phyloP scores from a whole-genome alignment of 805 yeast species.

The Cyberlindnera veronae region DNA sequence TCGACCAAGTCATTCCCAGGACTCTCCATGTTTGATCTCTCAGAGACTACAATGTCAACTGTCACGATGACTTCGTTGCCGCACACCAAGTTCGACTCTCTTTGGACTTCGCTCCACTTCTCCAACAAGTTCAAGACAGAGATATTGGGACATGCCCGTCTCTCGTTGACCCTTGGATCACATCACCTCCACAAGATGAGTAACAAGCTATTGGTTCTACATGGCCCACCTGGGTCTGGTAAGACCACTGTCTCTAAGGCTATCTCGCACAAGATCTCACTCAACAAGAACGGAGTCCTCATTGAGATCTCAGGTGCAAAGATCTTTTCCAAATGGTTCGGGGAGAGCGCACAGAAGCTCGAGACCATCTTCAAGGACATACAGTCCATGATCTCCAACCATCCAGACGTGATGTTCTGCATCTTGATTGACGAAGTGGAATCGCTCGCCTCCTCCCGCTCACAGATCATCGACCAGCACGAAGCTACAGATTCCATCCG shows the following conservation, averaged over 20 bases:
- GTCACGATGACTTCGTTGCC: constrained; percentile 29
- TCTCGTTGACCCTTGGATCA: neutral
- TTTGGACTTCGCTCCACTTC: constrained; percentile 36
- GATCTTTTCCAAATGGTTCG: constrained; percentile 44
- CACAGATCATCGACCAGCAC: constrained; percentile 31
- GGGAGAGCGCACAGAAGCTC: constrained; percentile 43
- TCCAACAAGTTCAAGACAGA: constrained; percentile 30
- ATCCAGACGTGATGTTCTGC: constrained; percentile 28
- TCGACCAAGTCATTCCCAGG: constrained; percentile 6
- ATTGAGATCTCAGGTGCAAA: constrained; percentile 42
- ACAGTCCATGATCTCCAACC: constrained; percentile 22
- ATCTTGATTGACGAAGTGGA: constrained; percentile 46
- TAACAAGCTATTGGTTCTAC: constrained; percentile 28
- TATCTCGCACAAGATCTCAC: constrained; percentile 38
- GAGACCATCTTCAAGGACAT: constrained; percentile 35
- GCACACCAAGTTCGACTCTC: constrained; percentile 27
- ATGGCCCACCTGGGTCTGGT: constrained; percentile 48
- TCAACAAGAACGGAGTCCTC: constrained; percentile 29
- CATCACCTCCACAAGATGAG: constrained; percentile 1
- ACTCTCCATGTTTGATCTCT: constrained; percentile 13
- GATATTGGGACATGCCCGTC: constrained; percentile 26
- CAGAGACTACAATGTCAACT: constrained; percentile 5
- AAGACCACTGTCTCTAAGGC: constrained; percentile 42
- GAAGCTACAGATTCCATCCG: constrained; percentile 42
- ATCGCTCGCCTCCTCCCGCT: constrained; percentile 40